Percentiles rank a stretch among this genome's conserved stretches.
Conservation (phyloP, 225 moss, liverwort and hornwort species). For the Climacium dendroides region DNA sequence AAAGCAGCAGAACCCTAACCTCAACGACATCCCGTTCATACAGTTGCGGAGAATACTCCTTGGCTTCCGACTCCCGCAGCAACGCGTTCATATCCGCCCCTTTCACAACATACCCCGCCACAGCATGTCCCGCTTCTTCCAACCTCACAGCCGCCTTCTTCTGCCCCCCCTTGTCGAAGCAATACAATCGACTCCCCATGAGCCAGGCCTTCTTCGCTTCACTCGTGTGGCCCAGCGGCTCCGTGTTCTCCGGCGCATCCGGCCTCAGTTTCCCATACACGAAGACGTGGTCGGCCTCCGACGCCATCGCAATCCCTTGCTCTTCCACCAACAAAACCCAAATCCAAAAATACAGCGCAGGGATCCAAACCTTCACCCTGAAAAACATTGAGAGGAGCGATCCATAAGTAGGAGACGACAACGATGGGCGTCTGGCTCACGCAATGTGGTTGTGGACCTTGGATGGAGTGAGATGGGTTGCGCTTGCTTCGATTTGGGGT, state of each 20-base stretch:
- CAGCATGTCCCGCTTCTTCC: constrained; percentile 69
- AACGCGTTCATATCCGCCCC: constrained; percentile 45
- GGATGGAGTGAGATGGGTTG: background rate
- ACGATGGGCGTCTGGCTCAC: background rate
- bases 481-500: background rate
- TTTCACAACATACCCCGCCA: constrained; percentile 62
- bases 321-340: background rate
- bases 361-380: background rate
- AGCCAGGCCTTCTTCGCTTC: constrained; percentile 65
- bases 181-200: constrained; percentile 57
- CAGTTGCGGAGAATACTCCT: constrained; percentile 55
- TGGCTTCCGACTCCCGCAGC: constrained; percentile 63
- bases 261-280: constrained; percentile 78
- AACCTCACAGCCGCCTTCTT: constrained; percentile 70
- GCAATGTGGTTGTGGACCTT: background rate
- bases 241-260: constrained; percentile 37
- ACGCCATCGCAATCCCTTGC: constrained; percentile 3
- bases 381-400: background rate
- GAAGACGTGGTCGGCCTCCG: constrained; percentile 36
- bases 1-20: constrained; percentile 17
- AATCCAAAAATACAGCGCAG: background rate
- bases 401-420: background rate
- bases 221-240: constrained; percentile 14
- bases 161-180: constrained; percentile 48
- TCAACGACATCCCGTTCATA: constrained; percentile 79